These are phyloP conservation scores for Tricladium varicosporioides DNA, from an alignment of 2,329 filamentous ascomycete species.

Conservation along the genomic window DNA sequence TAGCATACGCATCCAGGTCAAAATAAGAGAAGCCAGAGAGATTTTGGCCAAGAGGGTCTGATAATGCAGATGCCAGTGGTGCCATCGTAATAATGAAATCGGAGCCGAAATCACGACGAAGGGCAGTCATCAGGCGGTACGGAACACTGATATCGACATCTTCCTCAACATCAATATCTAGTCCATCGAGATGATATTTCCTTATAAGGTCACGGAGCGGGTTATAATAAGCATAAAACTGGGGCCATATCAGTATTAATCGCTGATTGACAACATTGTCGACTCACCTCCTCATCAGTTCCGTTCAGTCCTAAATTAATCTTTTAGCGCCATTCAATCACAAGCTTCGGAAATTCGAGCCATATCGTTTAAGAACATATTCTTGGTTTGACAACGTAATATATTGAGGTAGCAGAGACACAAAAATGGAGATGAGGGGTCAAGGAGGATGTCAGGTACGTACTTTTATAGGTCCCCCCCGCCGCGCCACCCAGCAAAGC, in stretches of 20 bases:
- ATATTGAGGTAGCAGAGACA: too few species aligned
- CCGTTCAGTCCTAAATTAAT: conserved; percentile 46
- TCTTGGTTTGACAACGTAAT: too few species aligned
- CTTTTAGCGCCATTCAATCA: too few species aligned
- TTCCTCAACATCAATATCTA: conserved; percentile 80
- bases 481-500: conserved; percentile 23
- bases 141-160: conserved; percentile 63
- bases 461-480: conserved; percentile 47
- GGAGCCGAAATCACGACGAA: conserved; percentile 65
- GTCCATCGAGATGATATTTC: conserved; percentile 58
- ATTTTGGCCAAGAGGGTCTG: conserved; percentile 55
- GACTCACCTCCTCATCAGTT: conserved; percentile 36
- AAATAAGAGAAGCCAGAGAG: conserved; percentile 80
- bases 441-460: neutral
- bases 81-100: conserved; percentile 75
- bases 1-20: conserved; percentile 56
- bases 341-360: too few species aligned
- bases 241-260: conserved; percentile 19
- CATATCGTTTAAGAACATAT: too few species aligned
- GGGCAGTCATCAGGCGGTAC: conserved; percentile 61
- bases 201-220: conserved; percentile 4
- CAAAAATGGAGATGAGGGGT: neutral
- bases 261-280: too few species aligned
- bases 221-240: conserved; percentile 37
- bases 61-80: conserved; percentile 72